Conservation (phyloP, 345 rosid genomes). For the Citrus inodora region DNA sequence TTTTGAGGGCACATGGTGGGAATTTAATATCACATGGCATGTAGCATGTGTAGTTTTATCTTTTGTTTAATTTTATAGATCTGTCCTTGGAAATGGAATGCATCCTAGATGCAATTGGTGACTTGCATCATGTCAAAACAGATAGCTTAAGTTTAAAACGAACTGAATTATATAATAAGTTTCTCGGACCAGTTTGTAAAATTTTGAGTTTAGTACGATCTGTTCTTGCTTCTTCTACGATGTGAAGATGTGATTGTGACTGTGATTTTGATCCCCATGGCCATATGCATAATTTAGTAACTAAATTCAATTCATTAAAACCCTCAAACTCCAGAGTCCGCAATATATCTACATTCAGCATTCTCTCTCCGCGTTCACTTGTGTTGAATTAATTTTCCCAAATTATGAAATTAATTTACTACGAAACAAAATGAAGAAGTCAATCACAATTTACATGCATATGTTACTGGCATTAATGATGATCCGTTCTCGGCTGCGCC, state of each 20-base stretch:
- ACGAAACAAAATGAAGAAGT: neutral
- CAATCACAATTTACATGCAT: neutral
- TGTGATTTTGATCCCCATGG: no score
- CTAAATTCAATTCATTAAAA: neutral
- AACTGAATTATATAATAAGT: no score
- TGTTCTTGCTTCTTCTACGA: neutral
- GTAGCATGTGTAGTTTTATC: neutral
- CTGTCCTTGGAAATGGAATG: constrained; percentile 34
- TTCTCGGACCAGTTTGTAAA: no score
- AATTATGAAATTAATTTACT: neutral
- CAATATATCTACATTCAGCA: no score
- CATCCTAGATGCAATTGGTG: neutral
- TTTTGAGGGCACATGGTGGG: neutral
- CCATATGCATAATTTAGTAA: no score
- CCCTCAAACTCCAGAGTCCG: no score
- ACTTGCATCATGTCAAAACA: neutral
- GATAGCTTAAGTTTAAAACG: no score
- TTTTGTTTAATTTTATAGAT: constrained; percentile 9
- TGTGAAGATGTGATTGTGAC: neutral
- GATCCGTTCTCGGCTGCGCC: constrained; percentile 36
- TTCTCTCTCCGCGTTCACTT: neutral
- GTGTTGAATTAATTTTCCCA: neutral
- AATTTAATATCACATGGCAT: constrained; percentile 12
- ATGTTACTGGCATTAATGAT: constrained; percentile 5
- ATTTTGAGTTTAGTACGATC: neutral